Percentiles rank a stretch among this genome's conserved stretches.
These are phyloP conservation scores for Podila epigama DNA, from an alignment of 192 early-diverging fungal species.

Conservation along the genomic window DNA sequence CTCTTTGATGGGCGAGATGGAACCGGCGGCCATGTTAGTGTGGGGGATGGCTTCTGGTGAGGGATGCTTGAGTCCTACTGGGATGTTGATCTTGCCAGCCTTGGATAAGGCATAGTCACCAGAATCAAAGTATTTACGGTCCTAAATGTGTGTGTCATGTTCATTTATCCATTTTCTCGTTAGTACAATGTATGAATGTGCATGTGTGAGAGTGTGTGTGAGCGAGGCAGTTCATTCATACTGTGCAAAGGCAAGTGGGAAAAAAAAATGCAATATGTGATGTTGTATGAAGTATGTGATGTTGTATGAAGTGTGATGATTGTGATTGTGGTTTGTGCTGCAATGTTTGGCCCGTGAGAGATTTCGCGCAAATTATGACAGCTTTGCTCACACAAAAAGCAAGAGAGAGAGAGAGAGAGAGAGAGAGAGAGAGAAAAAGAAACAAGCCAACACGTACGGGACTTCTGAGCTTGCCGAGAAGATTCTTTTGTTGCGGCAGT, in stretches of 20 bases:
- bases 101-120: conserved; percentile 98
- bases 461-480: conserved; percentile 67
- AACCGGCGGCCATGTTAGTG: conserved; percentile 56
- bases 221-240: not conserved
- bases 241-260: not conserved
- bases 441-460: not conserved
- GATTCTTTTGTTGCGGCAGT: conserved; percentile 76
- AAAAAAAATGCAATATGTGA: not conserved
- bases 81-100: conserved; percentile 84
- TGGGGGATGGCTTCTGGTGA: conserved; percentile 93
- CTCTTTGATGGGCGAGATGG: not conserved
- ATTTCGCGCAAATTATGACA: too few relatives aligned
- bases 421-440: not conserved
- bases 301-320: too few relatives aligned
- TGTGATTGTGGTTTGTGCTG: too few relatives aligned
- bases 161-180: not conserved
- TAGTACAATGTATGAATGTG: not conserved
- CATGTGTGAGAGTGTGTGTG: not conserved
- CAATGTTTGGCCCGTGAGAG: too few relatives aligned
- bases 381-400: not conserved
- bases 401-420: not conserved
- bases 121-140: conserved; percentile 99
- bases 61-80: conserved; percentile 90
- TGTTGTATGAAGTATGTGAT: too few relatives aligned
- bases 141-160: too few relatives aligned